These are phyloP conservation scores for Daldinia sp. DNA, from an alignment of 2,329 filamentous ascomycete species.

Conservation along the genomic window DNA sequence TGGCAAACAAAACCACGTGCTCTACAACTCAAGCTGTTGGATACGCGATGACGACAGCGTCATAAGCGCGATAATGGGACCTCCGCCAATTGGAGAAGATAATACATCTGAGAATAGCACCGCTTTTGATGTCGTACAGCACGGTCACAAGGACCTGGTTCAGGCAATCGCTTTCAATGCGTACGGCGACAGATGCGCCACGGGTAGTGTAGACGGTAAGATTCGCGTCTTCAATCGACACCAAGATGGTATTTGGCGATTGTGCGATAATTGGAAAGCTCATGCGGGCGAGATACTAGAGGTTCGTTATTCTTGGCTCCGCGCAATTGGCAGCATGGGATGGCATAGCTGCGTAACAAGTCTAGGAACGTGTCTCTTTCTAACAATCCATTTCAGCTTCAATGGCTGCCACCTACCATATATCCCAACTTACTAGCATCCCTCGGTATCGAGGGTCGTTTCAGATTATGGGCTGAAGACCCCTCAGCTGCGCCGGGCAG, in stretches of 20 bases:
- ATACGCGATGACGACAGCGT: slow-evolving; percentile 29
- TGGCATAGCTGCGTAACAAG: neutral
- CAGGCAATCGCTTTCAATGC: slow-evolving; percentile 90
- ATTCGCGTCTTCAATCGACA: slow-evolving; percentile 92
- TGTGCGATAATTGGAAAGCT: slow-evolving; percentile 89
- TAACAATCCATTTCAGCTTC: slow-evolving; percentile 68
- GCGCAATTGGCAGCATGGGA: neutral
- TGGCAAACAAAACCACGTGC: neutral
- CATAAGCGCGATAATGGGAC: slow-evolving; percentile 40
- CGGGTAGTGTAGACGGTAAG: slow-evolving; percentile 90
- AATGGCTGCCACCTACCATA: slow-evolving; percentile 92
- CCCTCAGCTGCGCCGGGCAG: slow-evolving; percentile 82
- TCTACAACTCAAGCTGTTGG: neutral
- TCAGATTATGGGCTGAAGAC: slow-evolving; percentile 94
- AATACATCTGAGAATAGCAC: slow-evolving; percentile 56
- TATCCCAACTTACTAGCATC: slow-evolving; percentile 88
- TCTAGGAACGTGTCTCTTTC: neutral
- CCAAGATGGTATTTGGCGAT: slow-evolving; percentile 79
- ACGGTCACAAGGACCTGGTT: slow-evolving; percentile 83
- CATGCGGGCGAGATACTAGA: slow-evolving; percentile 92
- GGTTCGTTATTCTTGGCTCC: slow-evolving; percentile 61
- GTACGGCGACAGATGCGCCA: slow-evolving; percentile 91
- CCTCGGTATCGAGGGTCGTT: slow-evolving; percentile 88
- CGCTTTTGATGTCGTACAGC: slow-evolving; percentile 72
- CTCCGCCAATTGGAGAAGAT: slow-evolving; percentile 40